Conservation (phyloP, 2,329 filamentous ascomycete species). For the Fusarium sp. region DNA sequence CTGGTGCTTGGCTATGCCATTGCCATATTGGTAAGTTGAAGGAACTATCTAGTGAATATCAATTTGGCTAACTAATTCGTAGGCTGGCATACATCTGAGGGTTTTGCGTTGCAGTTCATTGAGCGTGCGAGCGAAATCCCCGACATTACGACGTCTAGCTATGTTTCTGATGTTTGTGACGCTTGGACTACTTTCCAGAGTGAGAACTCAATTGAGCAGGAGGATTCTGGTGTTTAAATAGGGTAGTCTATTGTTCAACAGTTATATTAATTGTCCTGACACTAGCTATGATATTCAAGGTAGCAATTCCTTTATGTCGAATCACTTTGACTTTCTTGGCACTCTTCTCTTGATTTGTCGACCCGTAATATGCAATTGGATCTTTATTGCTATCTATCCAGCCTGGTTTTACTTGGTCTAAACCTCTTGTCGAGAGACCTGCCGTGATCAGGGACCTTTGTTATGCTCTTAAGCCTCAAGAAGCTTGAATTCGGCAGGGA, state of each 20-base stretch:
- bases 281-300: background rate
- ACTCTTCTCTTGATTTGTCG: background rate
- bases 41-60: accelerated
- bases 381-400: accelerated
- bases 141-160: background rate
- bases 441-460: background rate
- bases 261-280: accelerated
- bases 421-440: accelerated
- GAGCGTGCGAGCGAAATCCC: conserved; percentile 16
- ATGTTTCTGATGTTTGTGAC: conserved; percentile 18
- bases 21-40: conserved; percentile 55
- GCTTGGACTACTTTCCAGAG: conserved; percentile 8
- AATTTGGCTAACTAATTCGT: accelerated
- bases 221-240: background rate
- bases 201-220: background rate
- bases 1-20: conserved; percentile 62
- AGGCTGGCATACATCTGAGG: conserved; percentile 17
- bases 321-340: accelerated
- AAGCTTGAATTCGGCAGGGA: background rate
- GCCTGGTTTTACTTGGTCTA: accelerated
- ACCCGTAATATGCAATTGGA: background rate
- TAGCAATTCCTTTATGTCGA: accelerated
- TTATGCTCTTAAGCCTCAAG: background rate
- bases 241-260: accelerated
- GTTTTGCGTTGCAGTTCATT: conserved; percentile 10